A percentile compares a stretch with the other conserved stretches of the same genome.
Conservation (phyloP, 108 stramenopile species). For the Skeletonema costatum region DNA sequence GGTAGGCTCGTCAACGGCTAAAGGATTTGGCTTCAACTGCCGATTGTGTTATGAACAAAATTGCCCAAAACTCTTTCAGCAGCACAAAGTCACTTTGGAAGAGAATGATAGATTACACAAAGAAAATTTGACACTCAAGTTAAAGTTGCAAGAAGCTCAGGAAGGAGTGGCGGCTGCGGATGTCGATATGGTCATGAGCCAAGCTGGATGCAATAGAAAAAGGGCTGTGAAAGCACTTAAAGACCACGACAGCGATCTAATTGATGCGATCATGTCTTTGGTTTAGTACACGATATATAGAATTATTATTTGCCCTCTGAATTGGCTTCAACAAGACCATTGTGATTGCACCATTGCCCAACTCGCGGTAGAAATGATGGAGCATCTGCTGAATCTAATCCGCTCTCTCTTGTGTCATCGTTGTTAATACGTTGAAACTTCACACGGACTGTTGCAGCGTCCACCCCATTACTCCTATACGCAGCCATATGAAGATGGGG, state of each 20-base stretch:
- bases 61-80: too few relatives aligned
- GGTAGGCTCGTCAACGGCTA: too few relatives aligned
- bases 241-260: background rate
- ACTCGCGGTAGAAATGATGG: background rate
- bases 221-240: too few relatives aligned
- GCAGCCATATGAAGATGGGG: conserved; percentile 87
- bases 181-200: background rate
- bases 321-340: background rate
- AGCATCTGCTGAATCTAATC: background rate
- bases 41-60: too few relatives aligned
- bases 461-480: conserved; percentile 57
- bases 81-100: too few relatives aligned
- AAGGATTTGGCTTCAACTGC: too few relatives aligned
- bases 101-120: too few relatives aligned
- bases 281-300: background rate
- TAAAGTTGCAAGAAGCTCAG: background rate
- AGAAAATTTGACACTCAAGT: background rate
- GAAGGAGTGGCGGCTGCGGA: background rate
- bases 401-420: background rate
- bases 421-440: conserved; percentile 38
- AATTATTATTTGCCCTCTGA: background rate
- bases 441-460: conserved; percentile 70
- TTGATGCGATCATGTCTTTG: background rate
- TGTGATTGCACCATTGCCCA: background rate
- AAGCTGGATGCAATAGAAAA: too few relatives aligned